Conservation (phyloP, 1,284 basidiomycete species). For the Tilletia setariae region DNA sequence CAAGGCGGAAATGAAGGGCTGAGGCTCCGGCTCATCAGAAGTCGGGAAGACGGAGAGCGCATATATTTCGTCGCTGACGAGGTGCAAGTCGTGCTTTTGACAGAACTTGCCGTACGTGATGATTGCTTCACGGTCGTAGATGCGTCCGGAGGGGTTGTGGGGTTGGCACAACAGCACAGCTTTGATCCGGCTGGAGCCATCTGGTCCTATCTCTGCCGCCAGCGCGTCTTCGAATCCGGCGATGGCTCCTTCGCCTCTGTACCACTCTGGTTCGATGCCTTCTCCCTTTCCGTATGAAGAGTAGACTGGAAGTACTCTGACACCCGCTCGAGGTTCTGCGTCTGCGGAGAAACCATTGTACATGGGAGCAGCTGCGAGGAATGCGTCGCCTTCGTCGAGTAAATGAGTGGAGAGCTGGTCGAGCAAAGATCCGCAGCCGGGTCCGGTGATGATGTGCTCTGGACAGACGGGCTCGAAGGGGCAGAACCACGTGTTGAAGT, state of each 20-base stretch:
- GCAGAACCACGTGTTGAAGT: constrained; percentile 23
- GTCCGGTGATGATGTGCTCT: constrained; percentile 25
- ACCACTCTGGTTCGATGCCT: neutral
- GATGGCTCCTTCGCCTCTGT: neutral
- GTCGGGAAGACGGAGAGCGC: constrained; percentile 35
- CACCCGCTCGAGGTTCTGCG: neutral
- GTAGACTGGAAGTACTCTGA: neutral
- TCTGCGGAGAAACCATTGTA: constrained; percentile 15
- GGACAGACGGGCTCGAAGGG: constrained; percentile 20
- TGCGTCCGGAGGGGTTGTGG: constrained; percentile 25
- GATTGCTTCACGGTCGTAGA: constrained; percentile 14
- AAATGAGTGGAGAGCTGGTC: constrained; percentile 27
- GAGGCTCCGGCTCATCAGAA: constrained; percentile 18
- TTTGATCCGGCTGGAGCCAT: constrained; percentile 15
- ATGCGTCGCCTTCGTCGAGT: constrained; percentile 20
- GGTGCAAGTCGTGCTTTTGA: constrained; percentile 35
- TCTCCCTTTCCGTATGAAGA: neutral
- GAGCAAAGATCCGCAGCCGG: constrained; percentile 25
- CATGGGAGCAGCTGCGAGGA: constrained; percentile 20
- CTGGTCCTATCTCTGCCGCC: constrained; percentile 21
- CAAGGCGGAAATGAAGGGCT: constrained; percentile 34
- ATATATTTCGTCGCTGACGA: constrained; percentile 47
- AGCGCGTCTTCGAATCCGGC: constrained; percentile 25
- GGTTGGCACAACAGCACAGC: constrained; percentile 42
- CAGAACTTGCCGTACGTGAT: constrained; percentile 23